Percentiles rank a stretch among this genome's conserved stretches.
These are phyloP conservation scores for Myriangium duriaei DNA, from an alignment of 2,329 filamentous ascomycete genomes.

Conservation along the genomic window DNA sequence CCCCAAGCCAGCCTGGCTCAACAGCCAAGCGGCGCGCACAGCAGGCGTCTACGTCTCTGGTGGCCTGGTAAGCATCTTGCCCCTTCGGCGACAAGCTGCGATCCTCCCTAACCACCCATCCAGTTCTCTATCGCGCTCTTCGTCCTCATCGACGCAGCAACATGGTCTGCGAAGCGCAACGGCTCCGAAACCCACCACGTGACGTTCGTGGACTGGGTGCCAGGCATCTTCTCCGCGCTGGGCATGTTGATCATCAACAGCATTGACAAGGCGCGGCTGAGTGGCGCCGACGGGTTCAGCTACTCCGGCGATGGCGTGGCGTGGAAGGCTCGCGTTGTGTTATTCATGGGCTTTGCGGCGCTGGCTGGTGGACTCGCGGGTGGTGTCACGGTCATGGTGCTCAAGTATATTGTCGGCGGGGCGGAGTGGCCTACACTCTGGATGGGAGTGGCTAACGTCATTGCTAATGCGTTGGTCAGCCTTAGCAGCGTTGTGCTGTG, in stretches of 20 bases:
- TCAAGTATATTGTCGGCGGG: constrained; percentile 52
- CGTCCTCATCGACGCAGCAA: constrained; percentile 53
- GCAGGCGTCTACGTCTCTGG: constrained; percentile 55
- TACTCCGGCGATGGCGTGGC: constrained; percentile 54
- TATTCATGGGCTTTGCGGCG: constrained; percentile 58
- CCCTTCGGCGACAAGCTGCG: neutral
- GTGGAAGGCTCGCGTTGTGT: constrained; percentile 57
- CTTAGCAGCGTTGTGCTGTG: constrained; percentile 53
- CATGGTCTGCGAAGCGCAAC: constrained; percentile 50
- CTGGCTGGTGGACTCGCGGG: constrained; percentile 56
- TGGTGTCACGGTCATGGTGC: constrained; percentile 52
- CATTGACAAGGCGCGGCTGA: constrained; percentile 55
- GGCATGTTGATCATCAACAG: constrained; percentile 63
- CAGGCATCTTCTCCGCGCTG: constrained; percentile 54
- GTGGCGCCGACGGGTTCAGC: constrained; percentile 46
- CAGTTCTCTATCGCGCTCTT: constrained; percentile 60
- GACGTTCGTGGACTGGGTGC: constrained; percentile 62
- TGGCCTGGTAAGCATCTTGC: constrained; percentile 41
- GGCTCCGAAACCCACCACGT: constrained; percentile 47
- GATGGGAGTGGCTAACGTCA: constrained; percentile 54
- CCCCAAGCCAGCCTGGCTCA: constrained; percentile 54
- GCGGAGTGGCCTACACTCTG: constrained; percentile 51
- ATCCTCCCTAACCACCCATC: neutral
- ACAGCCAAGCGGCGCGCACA: constrained; percentile 50
- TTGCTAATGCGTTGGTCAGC: constrained; percentile 54